Base-by-base conservation (phyloP, 2,329 filamentous ascomycete species). In the Trichophyton rubrum region DNA sequence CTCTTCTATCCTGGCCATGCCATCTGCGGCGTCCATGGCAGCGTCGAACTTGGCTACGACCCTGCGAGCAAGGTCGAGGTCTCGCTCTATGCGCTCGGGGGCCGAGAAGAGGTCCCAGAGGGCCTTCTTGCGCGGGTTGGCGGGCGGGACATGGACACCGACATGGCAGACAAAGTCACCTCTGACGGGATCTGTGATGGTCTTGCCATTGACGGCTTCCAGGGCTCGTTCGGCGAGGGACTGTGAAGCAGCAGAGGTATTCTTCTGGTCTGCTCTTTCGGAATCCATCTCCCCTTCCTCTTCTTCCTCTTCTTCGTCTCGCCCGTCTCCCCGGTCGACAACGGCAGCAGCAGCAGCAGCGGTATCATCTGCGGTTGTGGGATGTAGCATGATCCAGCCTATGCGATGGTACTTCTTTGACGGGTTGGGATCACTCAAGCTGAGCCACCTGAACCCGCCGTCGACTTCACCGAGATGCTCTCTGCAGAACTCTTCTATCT, bases 161-260 rank as follows among this genome's bases (percentile, higher is more conserved):
- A 97, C 93, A 69, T 99, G 93, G 70, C 93, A 96, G 33, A 92
- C 92, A 72, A 99, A 99, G 71, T 99, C 93, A 45, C 93, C 93
- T 58, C 92, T 87, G 56, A 88, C 85, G 66, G 95, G 87, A 70
- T 99, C 93, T 68, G 95, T 90, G 63, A 99, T 95, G 0, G 90
- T 96, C 78, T 99, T 97, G 66, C 91, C 90, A 68, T 99, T 97
- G 67, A 99, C 87, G n/a, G 90, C 89, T 63, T 93, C 90, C 0
- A 96, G 81, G 0, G 92, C 92, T 69, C 88, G 92, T 53, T 96
- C 88, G 0, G 90, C 90, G 1, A 87, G 88, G 38, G 71, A 73
- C 27, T 27, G 27, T 27, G 27, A 27, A 24, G n/a, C 43, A 22
- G 17, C 45, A 49, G 17, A 6, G 5, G 27, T 27, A 27, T 27